A percentile compares a stretch with the other conserved stretches of the same genome.
phyloP scores from a whole-genome alignment of 371 early-diverging fungal species.

The Rhizopus sp. region DNA sequence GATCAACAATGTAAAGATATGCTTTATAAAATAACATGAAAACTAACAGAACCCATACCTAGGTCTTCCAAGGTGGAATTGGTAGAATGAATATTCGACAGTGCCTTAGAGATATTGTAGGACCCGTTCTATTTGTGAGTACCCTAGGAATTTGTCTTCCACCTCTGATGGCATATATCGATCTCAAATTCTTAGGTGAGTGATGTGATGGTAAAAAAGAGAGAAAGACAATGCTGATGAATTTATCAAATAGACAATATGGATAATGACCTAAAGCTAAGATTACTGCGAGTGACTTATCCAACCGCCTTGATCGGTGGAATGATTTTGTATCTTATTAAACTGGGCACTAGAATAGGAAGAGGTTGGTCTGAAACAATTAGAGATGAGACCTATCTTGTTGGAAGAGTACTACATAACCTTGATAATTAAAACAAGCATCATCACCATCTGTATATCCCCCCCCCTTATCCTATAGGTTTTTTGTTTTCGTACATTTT shows the following conservation, averaged over 20 bases:
- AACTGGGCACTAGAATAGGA: constrained; percentile 33
- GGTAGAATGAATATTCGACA: constrained; percentile 13
- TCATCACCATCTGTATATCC: background rate
- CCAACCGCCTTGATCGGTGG: constrained; percentile 38
- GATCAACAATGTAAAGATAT: constrained; percentile 35
- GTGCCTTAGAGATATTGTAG: constrained; percentile 7
- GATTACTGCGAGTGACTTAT: constrained; percentile 38
- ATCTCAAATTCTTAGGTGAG: constrained; percentile 11
- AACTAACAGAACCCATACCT: background rate
- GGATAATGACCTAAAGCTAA: constrained; percentile 2
- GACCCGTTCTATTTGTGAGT: constrained; percentile 7
- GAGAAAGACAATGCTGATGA: too few species aligned
- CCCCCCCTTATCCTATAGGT: background rate
- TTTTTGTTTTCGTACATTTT: background rate
- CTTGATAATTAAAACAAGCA: constrained; percentile 33
- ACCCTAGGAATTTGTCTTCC: constrained; percentile 9
- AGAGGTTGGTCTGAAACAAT: constrained; percentile 51
- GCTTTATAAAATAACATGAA: background rate
- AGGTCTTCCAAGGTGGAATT: constrained; percentile 28
- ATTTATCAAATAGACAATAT: background rate
- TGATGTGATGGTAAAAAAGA: background rate
- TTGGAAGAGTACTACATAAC: constrained; percentile 69
- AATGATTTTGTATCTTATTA: constrained; percentile 26
- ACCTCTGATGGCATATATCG: constrained; percentile 11
- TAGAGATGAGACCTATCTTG: constrained; percentile 66